Base-by-base conservation (phyloP, 768 basidiomycete genomes). In the Chiua virens region DNA sequence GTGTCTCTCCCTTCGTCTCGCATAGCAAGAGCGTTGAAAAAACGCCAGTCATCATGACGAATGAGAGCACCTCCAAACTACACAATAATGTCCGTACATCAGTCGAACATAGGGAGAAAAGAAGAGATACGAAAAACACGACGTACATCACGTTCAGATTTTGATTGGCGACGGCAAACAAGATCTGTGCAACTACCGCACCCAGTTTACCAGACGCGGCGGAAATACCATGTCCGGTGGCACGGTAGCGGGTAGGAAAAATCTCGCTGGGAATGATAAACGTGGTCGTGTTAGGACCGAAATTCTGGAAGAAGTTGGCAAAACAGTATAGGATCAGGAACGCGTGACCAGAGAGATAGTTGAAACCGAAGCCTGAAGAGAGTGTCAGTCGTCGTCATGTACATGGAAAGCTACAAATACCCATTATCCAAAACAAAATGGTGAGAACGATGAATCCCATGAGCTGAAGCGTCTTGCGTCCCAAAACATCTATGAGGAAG, bases 161-260 rank as follows among this genome's bases (percentile, higher is more conserved):
- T 30, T 30, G 10, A 11, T 17, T 4, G 3, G 25, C 21, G 23
- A n/a, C 0, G 10, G 45, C 42, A 13, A 55, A 47, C 8, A 43
- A 6, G 45, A 90, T 81, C 63, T 89, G 86, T 4, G 88, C 79
- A 34, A 90, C 67, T 63, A 92, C 81, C 42, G 90, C 90, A 23
- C 90, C 90, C 41, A 88, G 72, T 68, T 92, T 92, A 23, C 90
- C 90, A n/a, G n/a, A n/a, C n/a, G n/a, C n/a, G n/a, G n/a, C n/a
- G n/a, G n/a, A n/a, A n/a, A n/a, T n/a, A n/a, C n/a, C n/a, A n/a
- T n/a, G n/a, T n/a, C n/a, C n/a, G n/a, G n/a, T n/a, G n/a, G n/a
- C n/a, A n/a, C n/a, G n/a, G n/a, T n/a, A n/a, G n/a, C n/a, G n/a
- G n/a, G n/a, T n/a, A n/a, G n/a, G n/a, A n/a, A n/a, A n/a, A 42